Conservation (phyloP, 2,329 filamentous ascomycete genomes). For the Pseudogymnoascus destructans region DNA sequence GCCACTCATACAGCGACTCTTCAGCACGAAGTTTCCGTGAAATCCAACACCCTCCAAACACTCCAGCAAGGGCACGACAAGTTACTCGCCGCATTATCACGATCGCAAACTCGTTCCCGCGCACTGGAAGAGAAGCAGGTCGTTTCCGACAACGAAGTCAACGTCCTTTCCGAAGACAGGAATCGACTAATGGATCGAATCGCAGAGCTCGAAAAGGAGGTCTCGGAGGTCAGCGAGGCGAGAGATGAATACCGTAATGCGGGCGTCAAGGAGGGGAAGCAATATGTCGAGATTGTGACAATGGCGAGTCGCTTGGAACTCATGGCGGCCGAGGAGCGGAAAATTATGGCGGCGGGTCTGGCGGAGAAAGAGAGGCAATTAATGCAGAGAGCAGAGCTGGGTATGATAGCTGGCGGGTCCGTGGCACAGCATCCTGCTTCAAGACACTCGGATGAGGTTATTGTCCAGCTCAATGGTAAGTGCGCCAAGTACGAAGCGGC, state of each 20-base stretch:
- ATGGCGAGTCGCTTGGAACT: conserved; percentile 24
- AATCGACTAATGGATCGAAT: conserved; percentile 35
- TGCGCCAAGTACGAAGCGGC: not conserved
- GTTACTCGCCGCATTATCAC: conserved; percentile 37
- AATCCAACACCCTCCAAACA: conserved; percentile 38
- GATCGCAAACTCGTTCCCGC: conserved; percentile 35
- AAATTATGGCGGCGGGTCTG: not conserved
- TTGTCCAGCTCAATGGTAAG: not conserved
- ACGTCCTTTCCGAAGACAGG: conserved; percentile 37
- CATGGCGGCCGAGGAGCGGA: conserved; percentile 44
- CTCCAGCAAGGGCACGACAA: conserved; percentile 41
- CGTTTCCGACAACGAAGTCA: conserved; percentile 38
- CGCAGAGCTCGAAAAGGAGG: conserved; percentile 33
- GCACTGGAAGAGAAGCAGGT: conserved; percentile 38
- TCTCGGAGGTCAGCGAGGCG: conserved; percentile 35
- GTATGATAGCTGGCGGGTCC: not conserved
- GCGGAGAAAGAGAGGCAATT: not conserved
- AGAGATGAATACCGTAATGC: conserved; percentile 32
- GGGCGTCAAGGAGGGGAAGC: conserved; percentile 24
- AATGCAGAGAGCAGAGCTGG: not conserved
- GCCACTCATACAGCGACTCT: conserved; percentile 26
- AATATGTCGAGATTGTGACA: conserved; percentile 26
- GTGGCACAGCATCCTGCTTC: not conserved
- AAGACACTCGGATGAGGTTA: not conserved
- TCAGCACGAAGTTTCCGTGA: conserved; percentile 41